A percentile compares a stretch with the other conserved stretches of the same genome.
Conservation (phyloP, 2,329 filamentous ascomycete species). For the Alternaria alternata region DNA sequence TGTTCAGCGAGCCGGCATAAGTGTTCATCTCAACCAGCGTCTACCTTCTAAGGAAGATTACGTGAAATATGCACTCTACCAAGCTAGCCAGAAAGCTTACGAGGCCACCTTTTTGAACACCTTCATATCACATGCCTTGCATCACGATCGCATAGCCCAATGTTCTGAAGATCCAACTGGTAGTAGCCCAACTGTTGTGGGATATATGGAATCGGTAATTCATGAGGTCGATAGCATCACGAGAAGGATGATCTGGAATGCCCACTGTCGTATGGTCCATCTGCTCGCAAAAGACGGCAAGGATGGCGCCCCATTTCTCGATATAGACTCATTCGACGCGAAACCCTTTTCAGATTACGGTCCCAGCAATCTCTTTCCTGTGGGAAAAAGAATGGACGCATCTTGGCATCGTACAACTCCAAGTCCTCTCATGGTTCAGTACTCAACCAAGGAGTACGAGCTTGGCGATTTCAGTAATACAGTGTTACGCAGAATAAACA, state of each 20-base stretch:
- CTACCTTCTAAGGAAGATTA: conserved; percentile 29
- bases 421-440: conserved; percentile 29
- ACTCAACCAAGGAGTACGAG: conserved; percentile 28
- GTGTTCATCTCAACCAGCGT: conserved; percentile 19
- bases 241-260: conserved; percentile 36
- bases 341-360: conserved; percentile 24
- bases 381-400: conserved; percentile 24
- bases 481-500: conserved; percentile 12
- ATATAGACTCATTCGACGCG: conserved; percentile 22
- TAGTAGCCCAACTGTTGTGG: conserved; percentile 4
- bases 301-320: conserved; percentile 27
- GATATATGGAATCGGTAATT: conserved; percentile 27
- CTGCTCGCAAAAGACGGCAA: conserved; percentile 29
- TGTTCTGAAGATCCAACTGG: conserved; percentile 13
- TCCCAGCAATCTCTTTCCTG: conserved; percentile 13
- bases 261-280: conserved; percentile 29
- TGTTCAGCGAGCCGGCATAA: conserved; percentile 12
- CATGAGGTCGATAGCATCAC: conserved; percentile 27
- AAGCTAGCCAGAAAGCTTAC: conserved; percentile 38
- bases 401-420: conserved; percentile 30
- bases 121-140: conserved; percentile 32
- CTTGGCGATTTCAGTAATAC: conserved; percentile 19
- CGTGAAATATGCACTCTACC: conserved; percentile 31
- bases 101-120: conserved; percentile 33
- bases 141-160: conserved; percentile 22